A percentile compares a stretch with the other conserved stretches of the same genome.
Evolutionary conservation across 2,329 filamentous ascomycete species (phyloP).

Genomic region (Ploettnerulaceae sp.): DNA sequence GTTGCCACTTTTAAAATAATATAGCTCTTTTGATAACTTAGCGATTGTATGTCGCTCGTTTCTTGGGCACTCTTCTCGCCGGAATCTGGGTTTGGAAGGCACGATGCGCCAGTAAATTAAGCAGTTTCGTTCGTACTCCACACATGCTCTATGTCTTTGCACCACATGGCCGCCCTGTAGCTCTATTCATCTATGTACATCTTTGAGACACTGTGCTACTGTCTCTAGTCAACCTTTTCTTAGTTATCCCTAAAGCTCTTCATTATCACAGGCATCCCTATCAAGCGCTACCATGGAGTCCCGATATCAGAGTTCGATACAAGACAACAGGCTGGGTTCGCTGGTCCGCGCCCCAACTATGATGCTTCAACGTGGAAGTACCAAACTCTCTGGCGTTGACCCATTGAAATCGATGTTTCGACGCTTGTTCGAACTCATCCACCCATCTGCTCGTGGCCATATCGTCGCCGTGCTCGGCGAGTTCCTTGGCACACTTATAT

Average conservation of each 20-base stretch:
- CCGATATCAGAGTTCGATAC: neutral
- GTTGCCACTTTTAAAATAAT: too few species aligned
- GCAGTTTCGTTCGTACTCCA: too few species aligned
- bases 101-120: too few species aligned
- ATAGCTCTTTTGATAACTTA: too few species aligned
- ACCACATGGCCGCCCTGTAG: too few species aligned
- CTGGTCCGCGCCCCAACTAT: slow-evolving; percentile 14
- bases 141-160: too few species aligned
- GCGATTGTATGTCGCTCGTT: too few species aligned
- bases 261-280: neutral
- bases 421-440: slow-evolving; percentile 18
- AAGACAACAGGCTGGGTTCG: slow-evolving; percentile 4
- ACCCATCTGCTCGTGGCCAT: slow-evolving; percentile 37
- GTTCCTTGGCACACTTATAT: slow-evolving; percentile 45
- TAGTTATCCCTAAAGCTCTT: neutral
- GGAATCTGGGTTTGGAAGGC: too few species aligned
- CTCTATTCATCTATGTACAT: too few species aligned
- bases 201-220: too few species aligned
- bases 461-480: slow-evolving; percentile 44
- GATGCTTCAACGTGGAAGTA: slow-evolving; percentile 18
- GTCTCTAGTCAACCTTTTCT: too few species aligned
- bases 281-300: neutral
- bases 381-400: slow-evolving; percentile 17
- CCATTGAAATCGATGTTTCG: slow-evolving; percentile 21
- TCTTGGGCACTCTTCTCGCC: too few species aligned